phyloP scores from a whole-genome alignment of 306 rosid species.

The Abrus pulchellus region DNA sequence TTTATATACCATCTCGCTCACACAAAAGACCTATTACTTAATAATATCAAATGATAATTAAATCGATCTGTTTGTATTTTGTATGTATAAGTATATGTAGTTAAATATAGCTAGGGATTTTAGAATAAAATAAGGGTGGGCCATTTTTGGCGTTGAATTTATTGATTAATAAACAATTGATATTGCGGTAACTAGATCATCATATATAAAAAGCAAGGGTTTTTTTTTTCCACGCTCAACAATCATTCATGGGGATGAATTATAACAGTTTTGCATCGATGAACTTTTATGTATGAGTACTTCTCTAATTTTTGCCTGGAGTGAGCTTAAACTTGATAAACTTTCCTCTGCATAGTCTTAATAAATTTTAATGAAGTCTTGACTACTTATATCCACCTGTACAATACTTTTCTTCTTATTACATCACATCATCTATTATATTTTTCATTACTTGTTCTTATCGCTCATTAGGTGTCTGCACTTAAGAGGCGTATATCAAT shows the following conservation, averaged over 20 bases:
- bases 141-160: conserved; percentile 9
- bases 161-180: conserved; percentile 24
- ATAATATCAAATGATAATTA: background rate
- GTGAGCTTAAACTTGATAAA: background rate
- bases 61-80: background rate
- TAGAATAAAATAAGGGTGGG: background rate
- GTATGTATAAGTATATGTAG: background rate
- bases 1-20: background rate
- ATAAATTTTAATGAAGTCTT: background rate
- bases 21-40: background rate
- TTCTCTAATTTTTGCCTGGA: conserved; percentile 17
- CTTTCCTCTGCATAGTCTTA: background rate
- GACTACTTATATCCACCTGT: too few species aligned
- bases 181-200: background rate
- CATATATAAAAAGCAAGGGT: background rate
- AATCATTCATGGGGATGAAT: background rate
- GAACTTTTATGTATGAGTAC: background rate
- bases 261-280: conserved; percentile 4
- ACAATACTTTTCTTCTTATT: too few species aligned
- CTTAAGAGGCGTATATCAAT: too few species aligned
- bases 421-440: too few species aligned
- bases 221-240: background rate
- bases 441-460: too few species aligned
- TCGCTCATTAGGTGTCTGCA: too few species aligned
- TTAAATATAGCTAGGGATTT: background rate